Percentiles rank a stretch among this genome's conserved stretches.
phyloP scores from a whole-genome alignment of 192 early-diverging fungal species.

The Coemansia sp. region DNA sequence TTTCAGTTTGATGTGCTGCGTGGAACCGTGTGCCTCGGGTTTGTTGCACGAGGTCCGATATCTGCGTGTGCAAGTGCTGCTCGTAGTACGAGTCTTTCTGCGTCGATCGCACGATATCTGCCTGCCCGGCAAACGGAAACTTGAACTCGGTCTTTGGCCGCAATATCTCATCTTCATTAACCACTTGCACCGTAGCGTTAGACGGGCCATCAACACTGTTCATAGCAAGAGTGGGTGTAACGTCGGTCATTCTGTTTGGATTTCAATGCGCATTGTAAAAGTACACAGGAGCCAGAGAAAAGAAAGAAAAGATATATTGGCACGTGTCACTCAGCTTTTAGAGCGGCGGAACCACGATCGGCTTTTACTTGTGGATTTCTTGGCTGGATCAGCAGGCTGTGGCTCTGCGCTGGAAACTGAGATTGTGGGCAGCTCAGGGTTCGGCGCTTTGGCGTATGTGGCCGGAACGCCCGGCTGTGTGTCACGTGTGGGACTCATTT shows the following conservation, averaged over 20 bases:
- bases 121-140: slow-evolving; percentile 74
- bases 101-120: slow-evolving; percentile 83
- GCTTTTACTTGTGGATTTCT: slow-evolving; percentile 15
- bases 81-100: slow-evolving; percentile 90
- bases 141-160: slow-evolving; percentile 16
- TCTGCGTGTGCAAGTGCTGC: slow-evolving; percentile 61
- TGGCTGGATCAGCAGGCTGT: neutral
- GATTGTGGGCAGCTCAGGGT: neutral
- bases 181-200: slow-evolving; percentile 15
- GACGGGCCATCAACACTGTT: neutral
- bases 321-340: slow-evolving; percentile 16
- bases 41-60: slow-evolving; percentile 63
- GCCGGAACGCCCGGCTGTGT: neutral
- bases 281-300: neutral
- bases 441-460: neutral
- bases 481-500: slow-evolving; percentile 5
- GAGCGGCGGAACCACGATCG: slow-evolving; percentile 49
- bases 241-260: neutral
- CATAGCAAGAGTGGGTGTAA: neutral
- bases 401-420: neutral
- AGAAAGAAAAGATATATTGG: neutral
- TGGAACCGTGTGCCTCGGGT: slow-evolving; percentile 59
- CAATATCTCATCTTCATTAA: slow-evolving; percentile 6
- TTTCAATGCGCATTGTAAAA: neutral
- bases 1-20: slow-evolving; percentile 63